These are phyloP conservation scores for Nicotiana paniculata DNA, from an alignment of 257 asterid genomes.

Conservation along the genomic window DNA sequence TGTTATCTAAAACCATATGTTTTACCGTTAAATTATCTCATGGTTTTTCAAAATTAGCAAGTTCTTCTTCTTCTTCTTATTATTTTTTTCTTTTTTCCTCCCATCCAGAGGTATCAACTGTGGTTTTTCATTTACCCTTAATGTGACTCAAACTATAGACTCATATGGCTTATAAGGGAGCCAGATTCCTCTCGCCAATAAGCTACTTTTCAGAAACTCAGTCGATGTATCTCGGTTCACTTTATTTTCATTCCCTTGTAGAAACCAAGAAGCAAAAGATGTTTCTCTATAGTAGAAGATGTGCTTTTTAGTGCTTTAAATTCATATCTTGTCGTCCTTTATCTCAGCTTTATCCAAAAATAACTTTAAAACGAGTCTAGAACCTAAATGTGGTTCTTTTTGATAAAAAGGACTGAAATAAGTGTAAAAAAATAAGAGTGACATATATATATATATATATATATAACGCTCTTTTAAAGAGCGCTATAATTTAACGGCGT, in stretches of 20 bases:
- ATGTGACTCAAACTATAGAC: not conserved
- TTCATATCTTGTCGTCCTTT: not conserved
- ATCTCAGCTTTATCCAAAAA: not conserved
- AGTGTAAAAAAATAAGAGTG: too few relatives aligned
- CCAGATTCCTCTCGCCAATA: not conserved
- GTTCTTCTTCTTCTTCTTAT: not conserved
- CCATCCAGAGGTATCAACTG: too few relatives aligned
- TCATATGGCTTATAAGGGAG: not conserved
- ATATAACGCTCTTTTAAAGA: too few relatives aligned
- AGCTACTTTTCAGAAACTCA: not conserved
- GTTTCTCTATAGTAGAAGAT: not conserved
- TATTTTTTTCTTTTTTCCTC: too few relatives aligned
- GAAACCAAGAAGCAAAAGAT: not conserved
- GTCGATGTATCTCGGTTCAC: not conserved
- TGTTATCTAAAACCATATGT: not conserved
- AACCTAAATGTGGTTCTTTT: too few relatives aligned
- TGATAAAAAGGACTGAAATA: too few relatives aligned
- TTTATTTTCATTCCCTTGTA: not conserved
- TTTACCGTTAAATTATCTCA: not conserved
- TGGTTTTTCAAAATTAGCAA: not conserved
- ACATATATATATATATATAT: too few relatives aligned
- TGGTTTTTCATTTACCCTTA: not conserved
- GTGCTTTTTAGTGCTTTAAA: not conserved
- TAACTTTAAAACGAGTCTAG: too few relatives aligned
- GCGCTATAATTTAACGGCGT: too few relatives aligned